These are phyloP conservation scores for Epichloe aotearoae DNA, from an alignment of 2,329 filamentous ascomycete species.

Conservation along the genomic window DNA sequence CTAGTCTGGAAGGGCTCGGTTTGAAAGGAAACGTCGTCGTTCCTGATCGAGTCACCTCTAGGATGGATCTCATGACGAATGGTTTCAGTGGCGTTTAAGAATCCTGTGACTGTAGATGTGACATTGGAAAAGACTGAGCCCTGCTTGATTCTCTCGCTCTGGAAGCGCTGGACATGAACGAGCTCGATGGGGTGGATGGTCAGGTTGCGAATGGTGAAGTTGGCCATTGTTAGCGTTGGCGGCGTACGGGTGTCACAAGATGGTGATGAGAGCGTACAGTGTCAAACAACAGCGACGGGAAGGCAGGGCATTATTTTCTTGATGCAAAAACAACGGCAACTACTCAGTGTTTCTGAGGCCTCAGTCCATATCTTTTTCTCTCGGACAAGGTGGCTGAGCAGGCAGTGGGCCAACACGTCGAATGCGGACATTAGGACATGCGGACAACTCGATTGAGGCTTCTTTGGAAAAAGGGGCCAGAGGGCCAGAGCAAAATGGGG, in stretches of 20 bases:
- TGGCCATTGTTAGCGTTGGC: conserved; percentile 27
- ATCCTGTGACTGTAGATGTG: conserved; percentile 27
- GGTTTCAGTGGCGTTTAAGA: conserved; percentile 29
- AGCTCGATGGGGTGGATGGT: conserved; percentile 62
- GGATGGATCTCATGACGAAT: conserved; percentile 19
- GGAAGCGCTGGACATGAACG: conserved; percentile 60
- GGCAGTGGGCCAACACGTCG: background rate
- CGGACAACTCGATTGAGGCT: background rate
- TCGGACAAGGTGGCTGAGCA: background rate
- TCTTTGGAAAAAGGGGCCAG: background rate
- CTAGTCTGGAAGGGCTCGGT: conserved; percentile 56
- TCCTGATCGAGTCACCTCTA: conserved; percentile 46
- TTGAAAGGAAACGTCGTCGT: conserved; percentile 47
- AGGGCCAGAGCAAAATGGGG: background rate
- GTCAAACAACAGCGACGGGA: background rate
- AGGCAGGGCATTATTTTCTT: background rate
- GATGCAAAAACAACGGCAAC: background rate
- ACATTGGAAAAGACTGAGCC: conserved; percentile 32
- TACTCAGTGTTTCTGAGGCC: background rate
- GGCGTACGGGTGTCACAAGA: background rate
- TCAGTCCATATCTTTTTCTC: background rate
- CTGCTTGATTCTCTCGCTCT: conserved; percentile 30
- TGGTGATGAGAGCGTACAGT: background rate
- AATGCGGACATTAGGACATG: background rate
- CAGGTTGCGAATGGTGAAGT: conserved; percentile 69